Evolutionary conservation across 2,329 filamentous ascomycete species (phyloP).

Genomic region (Albifimbria verrucaria): DNA sequence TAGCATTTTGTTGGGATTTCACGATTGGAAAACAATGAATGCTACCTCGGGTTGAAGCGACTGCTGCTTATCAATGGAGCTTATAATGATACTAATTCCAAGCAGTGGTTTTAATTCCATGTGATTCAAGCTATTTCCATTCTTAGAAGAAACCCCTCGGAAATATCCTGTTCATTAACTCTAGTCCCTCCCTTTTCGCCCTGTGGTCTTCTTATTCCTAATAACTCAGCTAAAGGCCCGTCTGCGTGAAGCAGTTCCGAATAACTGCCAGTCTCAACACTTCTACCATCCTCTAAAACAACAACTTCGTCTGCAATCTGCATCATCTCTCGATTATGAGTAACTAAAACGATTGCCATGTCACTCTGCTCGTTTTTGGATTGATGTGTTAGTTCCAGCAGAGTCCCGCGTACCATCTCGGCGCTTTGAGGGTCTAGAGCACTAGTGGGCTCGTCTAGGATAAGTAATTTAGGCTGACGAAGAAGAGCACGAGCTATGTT

Average conservation of each 20-base stretch:
- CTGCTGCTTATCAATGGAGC: too few species aligned
- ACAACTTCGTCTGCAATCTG: constrained; percentile 69
- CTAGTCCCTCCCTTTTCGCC: too few species aligned
- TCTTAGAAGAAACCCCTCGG: not conserved
- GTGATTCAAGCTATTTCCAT: too few species aligned
- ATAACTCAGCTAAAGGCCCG: constrained; percentile 46
- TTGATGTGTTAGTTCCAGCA: constrained; percentile 48
- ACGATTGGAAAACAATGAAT: too few species aligned
- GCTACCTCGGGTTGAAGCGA: too few species aligned
- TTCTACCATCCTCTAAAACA: constrained; percentile 64
- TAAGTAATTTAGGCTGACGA: constrained; percentile 65
- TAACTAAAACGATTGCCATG: constrained; percentile 76
- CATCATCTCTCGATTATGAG: constrained; percentile 87
- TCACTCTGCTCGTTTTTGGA: constrained; percentile 21
- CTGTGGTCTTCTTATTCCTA: constrained; percentile 20
- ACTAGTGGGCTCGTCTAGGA: constrained; percentile 85
- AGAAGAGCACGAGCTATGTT: constrained; percentile 78
- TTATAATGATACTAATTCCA: too few species aligned
- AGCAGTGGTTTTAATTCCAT: too few species aligned
- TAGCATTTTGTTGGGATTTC: too few species aligned
- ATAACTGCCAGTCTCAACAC: constrained; percentile 67
- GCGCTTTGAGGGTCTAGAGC: constrained; percentile 72
- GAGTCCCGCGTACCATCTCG: constrained; percentile 58
- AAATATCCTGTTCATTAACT: too few species aligned
- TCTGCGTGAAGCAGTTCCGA: constrained; percentile 48